These are phyloP conservation scores for Diversispora epigaea DNA, from an alignment of 192 early-diverging fungal genomes.

Conservation along the genomic window DNA sequence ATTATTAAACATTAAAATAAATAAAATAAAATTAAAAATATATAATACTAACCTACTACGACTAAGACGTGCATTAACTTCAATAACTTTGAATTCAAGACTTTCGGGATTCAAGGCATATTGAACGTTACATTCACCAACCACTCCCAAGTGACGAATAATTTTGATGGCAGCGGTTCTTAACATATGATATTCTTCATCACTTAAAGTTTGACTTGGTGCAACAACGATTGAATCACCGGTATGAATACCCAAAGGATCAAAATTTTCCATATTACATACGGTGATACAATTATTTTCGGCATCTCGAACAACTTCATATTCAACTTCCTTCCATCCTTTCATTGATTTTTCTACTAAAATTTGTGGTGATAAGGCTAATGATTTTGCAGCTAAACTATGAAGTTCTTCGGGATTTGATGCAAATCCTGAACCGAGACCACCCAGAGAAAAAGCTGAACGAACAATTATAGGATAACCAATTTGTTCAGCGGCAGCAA, in stretches of 20 bases:
- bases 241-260: constrained; percentile 98
- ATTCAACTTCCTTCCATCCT: constrained; percentile 99
- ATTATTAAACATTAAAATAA: constrained; percentile 4
- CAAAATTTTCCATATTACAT: constrained; percentile 99
- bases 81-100: constrained; percentile 97
- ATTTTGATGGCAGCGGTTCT: constrained; percentile 94
- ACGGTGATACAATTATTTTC: constrained; percentile 98
- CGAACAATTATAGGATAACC: constrained; percentile 97
- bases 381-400: constrained; percentile 81
- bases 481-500: constrained; percentile 81
- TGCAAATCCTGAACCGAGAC: constrained; percentile 97
- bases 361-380: constrained; percentile 91
- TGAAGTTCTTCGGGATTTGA: constrained; percentile 80
- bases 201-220: constrained; percentile 93
- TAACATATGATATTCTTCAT: constrained; percentile 99
- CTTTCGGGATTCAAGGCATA: constrained; percentile 94
- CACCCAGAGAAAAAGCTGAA: constrained; percentile 94
- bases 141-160: constrained; percentile 94
- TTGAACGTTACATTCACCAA: constrained; percentile 99
- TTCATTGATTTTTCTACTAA: constrained; percentile 97
- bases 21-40: neutral
- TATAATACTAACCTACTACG: constrained; percentile 42
- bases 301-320: constrained; percentile 96
- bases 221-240: constrained; percentile 99
- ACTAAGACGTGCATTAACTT: constrained; percentile 96